phyloP scores from a whole-genome alignment of 2,329 filamentous ascomycete species.

The Paecilomyces sp. region DNA sequence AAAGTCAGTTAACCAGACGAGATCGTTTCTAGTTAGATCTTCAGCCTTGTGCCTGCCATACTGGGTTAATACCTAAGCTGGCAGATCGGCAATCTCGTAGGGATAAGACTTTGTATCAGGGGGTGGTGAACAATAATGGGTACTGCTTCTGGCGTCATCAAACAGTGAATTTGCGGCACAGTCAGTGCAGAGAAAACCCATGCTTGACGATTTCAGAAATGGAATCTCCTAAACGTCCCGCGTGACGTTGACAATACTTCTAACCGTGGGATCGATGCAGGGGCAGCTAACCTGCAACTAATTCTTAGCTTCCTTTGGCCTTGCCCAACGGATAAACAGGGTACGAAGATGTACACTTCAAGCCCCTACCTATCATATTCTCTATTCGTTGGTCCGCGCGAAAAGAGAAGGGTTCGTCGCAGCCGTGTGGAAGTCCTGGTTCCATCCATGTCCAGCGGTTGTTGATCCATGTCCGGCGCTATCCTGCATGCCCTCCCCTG shows the following conservation, averaged over 20 bases:
- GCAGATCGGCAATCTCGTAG: too few relatives aligned
- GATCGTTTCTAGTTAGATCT: background rate
- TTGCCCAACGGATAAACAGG: background rate
- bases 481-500: background rate
- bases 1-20: background rate
- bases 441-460: background rate
- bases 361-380: background rate
- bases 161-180: background rate
- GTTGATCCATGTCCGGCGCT: background rate
- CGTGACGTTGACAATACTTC: background rate
- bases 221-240: background rate
- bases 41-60: slow-evolving; percentile 1
- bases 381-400: background rate
- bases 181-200: background rate
- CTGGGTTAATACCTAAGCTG: background rate
- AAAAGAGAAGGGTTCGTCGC: background rate
- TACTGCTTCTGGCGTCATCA: background rate
- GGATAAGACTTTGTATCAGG: too few relatives aligned
- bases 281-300: background rate
- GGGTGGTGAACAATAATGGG: too few relatives aligned
- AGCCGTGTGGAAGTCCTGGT: background rate
- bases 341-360: background rate
- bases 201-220: background rate
- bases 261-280: background rate
- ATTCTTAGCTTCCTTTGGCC: background rate